phyloP scores from a whole-genome alignment of 441 rosid genomes.

The Brassica balearica region DNA sequence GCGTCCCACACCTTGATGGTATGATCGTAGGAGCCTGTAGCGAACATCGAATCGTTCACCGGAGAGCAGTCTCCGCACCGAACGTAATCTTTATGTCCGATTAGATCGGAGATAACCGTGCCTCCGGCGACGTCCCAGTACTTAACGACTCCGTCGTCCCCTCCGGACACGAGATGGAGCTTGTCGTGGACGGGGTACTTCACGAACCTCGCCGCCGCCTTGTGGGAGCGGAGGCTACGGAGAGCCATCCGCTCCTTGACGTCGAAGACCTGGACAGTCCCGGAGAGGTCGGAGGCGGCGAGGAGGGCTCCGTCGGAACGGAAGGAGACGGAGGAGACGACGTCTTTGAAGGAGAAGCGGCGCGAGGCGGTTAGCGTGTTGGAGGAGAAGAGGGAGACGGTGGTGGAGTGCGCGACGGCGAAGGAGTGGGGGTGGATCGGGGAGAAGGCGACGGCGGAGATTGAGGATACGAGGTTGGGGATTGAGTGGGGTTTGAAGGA shows the following conservation, averaged over 20 bases:
- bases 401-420: constrained; percentile 78
- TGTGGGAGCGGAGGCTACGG: constrained; percentile 82
- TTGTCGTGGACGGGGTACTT: constrained; percentile 80
- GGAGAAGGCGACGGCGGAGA: constrained; percentile 74
- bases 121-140: constrained; percentile 92
- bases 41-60: constrained; percentile 60
- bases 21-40: constrained; percentile 93
- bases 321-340: constrained; percentile 61
- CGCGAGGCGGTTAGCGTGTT: constrained; percentile 52
- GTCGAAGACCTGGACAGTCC: constrained; percentile 75
- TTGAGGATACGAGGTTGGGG: constrained; percentile 61
- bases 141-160: constrained; percentile 87
- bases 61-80: constrained; percentile 95
- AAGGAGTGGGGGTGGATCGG: constrained; percentile 57
- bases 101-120: constrained; percentile 61
- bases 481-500: constrained; percentile 73
- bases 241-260: constrained; percentile 72
- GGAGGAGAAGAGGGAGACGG: constrained; percentile 68
- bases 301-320: constrained; percentile 83
- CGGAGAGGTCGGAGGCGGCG: constrained; percentile 83
- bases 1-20: constrained; percentile 92
- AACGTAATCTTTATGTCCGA: constrained; percentile 90
- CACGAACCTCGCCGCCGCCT: constrained; percentile 77
- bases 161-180: constrained; percentile 87
- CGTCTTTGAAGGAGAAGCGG: constrained; percentile 64